Base-by-base conservation (phyloP, 2,329 filamentous ascomycete genomes). In the Aspergillus tamarii region DNA sequence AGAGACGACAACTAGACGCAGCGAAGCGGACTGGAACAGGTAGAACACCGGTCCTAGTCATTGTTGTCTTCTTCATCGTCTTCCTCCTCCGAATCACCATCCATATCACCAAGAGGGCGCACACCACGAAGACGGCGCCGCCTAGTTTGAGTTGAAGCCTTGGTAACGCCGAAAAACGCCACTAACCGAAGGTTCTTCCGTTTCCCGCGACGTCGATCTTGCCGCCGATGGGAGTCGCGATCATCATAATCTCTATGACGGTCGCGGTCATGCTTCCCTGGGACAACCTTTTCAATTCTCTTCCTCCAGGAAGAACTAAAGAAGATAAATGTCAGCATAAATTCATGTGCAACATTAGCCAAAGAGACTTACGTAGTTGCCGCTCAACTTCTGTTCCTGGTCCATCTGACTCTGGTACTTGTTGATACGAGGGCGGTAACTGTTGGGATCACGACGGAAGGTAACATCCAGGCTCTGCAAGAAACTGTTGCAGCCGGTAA, bases 391-490 rank as follows among this genome's bases (percentile, higher is more conserved):
- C 86, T 99, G 95, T 78, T 98, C 95, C 80, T 97, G 94, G 81
- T 99, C 95, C 71, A 98, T 87, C 84, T 99, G 95, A 77, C 91
- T 95, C 81, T 94, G 90, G 76, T 88, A 84, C 87, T 99, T 99
- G 88, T 99, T 99, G 85, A 99, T 99, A 82, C 96, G 93, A 67
- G 96, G 95, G 66, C 95, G 90, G 87, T 88, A 99, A 75, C 95
- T 97, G 82, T 90, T 93, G 67, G 96, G 95, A 76, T 99, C 95
- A 78, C 96, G 93, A 75, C 95, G 92, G 91, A 99, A 99, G 57
- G 95, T 98, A 73, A 99, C 95, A 73, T 99, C 93, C 67, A 99
- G 84, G 81, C 93, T 97, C 87, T 96, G 92, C 79, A 99, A 82
- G 87, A 99, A 99, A 65, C 85, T 87, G 85, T 99, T 99, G 88